Conservation (phyloP, 257 asterid species). For the Solanum chiquidenum region DNA sequence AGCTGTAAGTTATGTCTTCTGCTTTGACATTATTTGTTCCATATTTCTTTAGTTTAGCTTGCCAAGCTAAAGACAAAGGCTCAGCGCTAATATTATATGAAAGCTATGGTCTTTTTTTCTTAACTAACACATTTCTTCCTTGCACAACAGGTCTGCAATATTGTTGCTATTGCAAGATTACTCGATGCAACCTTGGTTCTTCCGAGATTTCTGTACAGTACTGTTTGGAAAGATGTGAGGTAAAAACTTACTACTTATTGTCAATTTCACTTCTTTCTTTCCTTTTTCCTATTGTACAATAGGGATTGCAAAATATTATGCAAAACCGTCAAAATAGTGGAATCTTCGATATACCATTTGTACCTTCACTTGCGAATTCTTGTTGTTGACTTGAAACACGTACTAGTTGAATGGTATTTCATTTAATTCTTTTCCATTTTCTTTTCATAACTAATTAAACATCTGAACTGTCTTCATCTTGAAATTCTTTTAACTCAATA, state of each 20-base stretch:
- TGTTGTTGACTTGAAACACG: not conserved
- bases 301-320: not conserved
- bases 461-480: not conserved
- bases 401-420: not conserved
- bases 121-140: not conserved
- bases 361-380: not conserved
- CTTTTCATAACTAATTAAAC: not conserved
- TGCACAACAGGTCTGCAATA: constrained; percentile 83
- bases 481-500: not conserved
- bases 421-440: not conserved
- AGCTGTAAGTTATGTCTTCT: constrained; percentile 60
- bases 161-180: constrained; percentile 91
- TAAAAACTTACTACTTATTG: constrained; percentile 13
- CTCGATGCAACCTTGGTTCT: constrained; percentile 95
- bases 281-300: not conserved
- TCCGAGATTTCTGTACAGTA: constrained; percentile 88
- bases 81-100: not conserved
- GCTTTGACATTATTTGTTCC: not conserved
- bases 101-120: not conserved
- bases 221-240: constrained; percentile 94
- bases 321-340: not conserved
- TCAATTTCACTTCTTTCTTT: not conserved
- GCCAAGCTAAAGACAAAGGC: not conserved
- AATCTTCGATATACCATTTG: not conserved
- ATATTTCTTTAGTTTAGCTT: not conserved